Percentiles rank a stretch among this genome's conserved stretches.
phyloP scores from a whole-genome alignment of 2,329 filamentous ascomycete genomes.

The Nigrospora sphaerica region DNA sequence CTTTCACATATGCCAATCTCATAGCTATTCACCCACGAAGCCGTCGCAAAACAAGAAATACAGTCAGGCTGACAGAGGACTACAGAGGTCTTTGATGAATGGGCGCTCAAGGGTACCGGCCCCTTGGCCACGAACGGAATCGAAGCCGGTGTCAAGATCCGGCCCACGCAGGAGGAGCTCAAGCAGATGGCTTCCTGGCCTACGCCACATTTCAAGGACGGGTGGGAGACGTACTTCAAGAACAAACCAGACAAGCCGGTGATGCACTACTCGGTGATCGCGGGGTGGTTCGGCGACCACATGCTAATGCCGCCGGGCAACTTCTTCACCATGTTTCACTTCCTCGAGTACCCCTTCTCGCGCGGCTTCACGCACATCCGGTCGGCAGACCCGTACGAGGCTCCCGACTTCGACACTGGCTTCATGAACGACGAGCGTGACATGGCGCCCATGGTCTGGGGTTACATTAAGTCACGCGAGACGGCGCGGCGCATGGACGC shows the following conservation, averaged over 20 bases:
- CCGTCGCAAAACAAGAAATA: neutral
- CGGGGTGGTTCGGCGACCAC: slow-evolving; percentile 57
- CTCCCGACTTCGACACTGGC: slow-evolving; percentile 70
- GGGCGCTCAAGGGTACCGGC: slow-evolving; percentile 73
- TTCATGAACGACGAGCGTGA: slow-evolving; percentile 84
- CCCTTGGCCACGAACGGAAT: slow-evolving; percentile 74
- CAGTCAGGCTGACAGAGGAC: slow-evolving; percentile 3
- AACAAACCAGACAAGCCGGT: slow-evolving; percentile 80
- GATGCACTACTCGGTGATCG: slow-evolving; percentile 77
- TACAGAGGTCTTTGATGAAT: slow-evolving; percentile 62
- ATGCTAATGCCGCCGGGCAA: slow-evolving; percentile 65
- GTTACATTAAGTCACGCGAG: slow-evolving; percentile 76
- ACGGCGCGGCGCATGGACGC: slow-evolving; percentile 72
- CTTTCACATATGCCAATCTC: neutral
- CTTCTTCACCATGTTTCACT: slow-evolving; percentile 81
- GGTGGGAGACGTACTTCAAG: slow-evolving; percentile 79
- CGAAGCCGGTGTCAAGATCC: slow-evolving; percentile 72
- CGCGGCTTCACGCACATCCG: slow-evolving; percentile 65
- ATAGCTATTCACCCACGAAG: neutral
- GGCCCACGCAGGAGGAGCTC: slow-evolving; percentile 62
- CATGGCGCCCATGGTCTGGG: slow-evolving; percentile 81
- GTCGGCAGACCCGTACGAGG: slow-evolving; percentile 65
- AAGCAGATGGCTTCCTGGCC: slow-evolving; percentile 66
- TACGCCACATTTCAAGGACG: slow-evolving; percentile 63
- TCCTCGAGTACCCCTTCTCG: slow-evolving; percentile 71